phyloP scores from a whole-genome alignment of 768 basidiomycete species.

The Tulasnella sp. region DNA sequence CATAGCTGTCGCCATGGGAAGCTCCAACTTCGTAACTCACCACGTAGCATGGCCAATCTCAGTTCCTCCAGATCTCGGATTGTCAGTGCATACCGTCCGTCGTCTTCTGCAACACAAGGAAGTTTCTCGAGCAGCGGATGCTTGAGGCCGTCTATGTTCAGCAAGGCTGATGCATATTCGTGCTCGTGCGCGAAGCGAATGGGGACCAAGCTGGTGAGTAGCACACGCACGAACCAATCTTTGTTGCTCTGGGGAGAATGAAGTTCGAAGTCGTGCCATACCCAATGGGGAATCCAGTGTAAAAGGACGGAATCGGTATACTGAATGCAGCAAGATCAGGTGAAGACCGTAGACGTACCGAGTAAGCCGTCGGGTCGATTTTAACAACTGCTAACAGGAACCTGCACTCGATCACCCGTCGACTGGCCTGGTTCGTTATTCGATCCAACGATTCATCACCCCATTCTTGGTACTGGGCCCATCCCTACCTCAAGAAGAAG shows the following conservation, averaged over 20 bases:
- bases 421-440: constrained; percentile 44
- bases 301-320: background rate
- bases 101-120: constrained; percentile 7
- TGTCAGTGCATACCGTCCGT: constrained; percentile 22
- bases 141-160: constrained; percentile 48
- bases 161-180: constrained; percentile 48
- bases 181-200: constrained; percentile 46
- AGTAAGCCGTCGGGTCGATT: constrained; percentile 54
- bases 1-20: constrained; percentile 7
- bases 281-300: background rate
- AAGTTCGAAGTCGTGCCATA: background rate
- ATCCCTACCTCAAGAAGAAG: constrained; percentile 39
- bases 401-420: constrained; percentile 53
- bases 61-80: constrained; percentile 29
- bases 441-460: constrained; percentile 49
- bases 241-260: background rate
- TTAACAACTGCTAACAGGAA: constrained; percentile 51
- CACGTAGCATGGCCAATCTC: constrained; percentile 36
- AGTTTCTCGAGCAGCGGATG: constrained; percentile 35
- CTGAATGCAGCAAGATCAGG: background rate
- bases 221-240: constrained; percentile 26
- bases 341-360: constrained; percentile 35
- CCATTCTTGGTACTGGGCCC: constrained; percentile 49
- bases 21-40: constrained; percentile 28
- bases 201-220: constrained; percentile 48